These are phyloP conservation scores for Dendrostoma leiphaemia DNA, from an alignment of 2,329 filamentous ascomycete genomes.

Conservation along the genomic window DNA sequence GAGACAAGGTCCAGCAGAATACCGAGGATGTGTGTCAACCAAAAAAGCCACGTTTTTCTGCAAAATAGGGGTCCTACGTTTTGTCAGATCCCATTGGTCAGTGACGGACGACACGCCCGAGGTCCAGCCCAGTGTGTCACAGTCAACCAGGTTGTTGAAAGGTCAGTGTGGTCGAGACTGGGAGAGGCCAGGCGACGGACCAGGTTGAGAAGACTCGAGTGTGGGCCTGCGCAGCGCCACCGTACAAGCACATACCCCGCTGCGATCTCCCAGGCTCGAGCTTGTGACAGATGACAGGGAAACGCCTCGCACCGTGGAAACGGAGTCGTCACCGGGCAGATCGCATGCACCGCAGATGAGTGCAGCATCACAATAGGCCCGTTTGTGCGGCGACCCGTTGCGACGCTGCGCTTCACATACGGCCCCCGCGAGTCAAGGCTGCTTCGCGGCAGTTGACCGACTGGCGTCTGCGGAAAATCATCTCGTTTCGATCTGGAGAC, in stretches of 20 bases:
- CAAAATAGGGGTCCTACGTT: constrained; percentile 12
- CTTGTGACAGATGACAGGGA: constrained; percentile 1
- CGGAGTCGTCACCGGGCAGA: no score
- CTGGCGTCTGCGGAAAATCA: not conserved
- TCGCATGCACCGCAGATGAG: no score
- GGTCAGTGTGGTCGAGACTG: not conserved
- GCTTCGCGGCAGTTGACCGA: not conserved
- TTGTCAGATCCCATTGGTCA: no score
- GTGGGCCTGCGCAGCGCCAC: no score
- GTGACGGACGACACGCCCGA: not conserved
- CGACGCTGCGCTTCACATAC: not conserved
- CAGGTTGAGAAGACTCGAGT: no score
- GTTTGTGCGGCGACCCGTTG: no score
- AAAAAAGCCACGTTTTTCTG: constrained; percentile 15
- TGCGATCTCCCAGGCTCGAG: not conserved
- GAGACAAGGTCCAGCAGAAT: constrained; percentile 9
- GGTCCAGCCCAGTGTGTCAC: constrained; percentile 2
- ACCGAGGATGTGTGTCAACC: constrained; percentile 6
- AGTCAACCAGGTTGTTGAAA: not conserved
- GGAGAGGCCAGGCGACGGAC: not conserved
- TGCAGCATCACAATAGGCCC: no score
- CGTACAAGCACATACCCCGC: no score
- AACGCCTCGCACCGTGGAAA: not conserved
- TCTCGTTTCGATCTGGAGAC: not conserved
- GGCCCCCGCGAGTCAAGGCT: not conserved